These are phyloP conservation scores for Zygotorulaspora chibaensis DNA, from an alignment of 805 yeast species.

Conservation along the genomic window DNA sequence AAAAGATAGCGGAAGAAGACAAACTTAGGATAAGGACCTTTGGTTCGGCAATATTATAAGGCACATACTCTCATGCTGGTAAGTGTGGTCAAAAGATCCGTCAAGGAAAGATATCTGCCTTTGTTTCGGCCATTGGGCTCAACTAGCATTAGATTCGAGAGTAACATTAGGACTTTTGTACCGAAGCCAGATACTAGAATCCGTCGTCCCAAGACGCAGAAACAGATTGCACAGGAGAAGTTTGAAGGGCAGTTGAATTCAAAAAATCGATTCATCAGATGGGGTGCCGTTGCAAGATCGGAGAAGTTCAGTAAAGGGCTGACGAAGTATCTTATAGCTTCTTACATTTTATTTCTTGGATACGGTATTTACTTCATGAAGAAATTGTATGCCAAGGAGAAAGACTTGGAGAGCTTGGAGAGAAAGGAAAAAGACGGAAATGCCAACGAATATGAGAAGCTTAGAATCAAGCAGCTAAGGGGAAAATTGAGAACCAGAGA, in stretches of 20 bases:
- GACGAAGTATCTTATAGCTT: conserved; percentile 60
- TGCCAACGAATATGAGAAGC: conserved; percentile 55
- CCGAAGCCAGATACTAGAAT: conserved; percentile 19
- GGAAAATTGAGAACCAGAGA: conserved; percentile 64
- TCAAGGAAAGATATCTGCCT: not conserved
- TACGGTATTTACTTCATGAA: conserved; percentile 64
- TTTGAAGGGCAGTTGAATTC: conserved; percentile 37
- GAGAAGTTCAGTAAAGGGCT: conserved; percentile 56
- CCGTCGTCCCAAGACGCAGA: conserved; percentile 29
- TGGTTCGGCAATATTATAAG: too few relatives aligned
- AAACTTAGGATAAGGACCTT: too few relatives aligned
- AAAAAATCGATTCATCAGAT: conserved; percentile 38
- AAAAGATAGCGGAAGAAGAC: too few relatives aligned
- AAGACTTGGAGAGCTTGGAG: conserved; percentile 47
- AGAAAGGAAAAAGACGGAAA: conserved; percentile 35
- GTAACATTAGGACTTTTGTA: conserved; percentile 14
- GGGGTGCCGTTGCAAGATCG: conserved; percentile 52
- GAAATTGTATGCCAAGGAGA: conserved; percentile 60
- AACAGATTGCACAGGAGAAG: conserved; percentile 32
- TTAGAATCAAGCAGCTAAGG: conserved; percentile 56
- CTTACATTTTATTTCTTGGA: conserved; percentile 51
- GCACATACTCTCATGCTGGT: conserved; percentile 1
- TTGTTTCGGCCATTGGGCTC: not conserved
- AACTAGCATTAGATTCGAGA: conserved; percentile 6
- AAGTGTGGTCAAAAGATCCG: not conserved